A percentile compares a stretch with the other conserved stretches of the same genome.
Evolutionary conservation across 1,284 basidiomycete genomes (phyloP).

Genomic region (Irpex sp.): DNA sequence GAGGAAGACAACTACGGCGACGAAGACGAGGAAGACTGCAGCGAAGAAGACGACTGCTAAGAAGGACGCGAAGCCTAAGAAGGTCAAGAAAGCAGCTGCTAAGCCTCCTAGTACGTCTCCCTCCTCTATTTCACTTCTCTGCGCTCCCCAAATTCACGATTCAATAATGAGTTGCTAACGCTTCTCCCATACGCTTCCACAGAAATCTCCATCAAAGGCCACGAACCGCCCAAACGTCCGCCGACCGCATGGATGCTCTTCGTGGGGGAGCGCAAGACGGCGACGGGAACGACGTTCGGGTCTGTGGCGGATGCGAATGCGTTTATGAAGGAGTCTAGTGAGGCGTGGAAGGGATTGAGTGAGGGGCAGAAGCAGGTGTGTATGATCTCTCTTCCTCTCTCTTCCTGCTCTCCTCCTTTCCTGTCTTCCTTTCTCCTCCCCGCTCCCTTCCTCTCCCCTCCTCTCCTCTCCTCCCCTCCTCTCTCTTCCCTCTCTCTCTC

Average conservation of each 20-base stretch:
- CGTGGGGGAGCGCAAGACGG: not conserved
- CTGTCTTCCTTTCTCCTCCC: too few relatives aligned
- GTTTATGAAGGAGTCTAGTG: not conserved
- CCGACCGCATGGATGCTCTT: not conserved
- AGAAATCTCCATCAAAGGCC: not conserved
- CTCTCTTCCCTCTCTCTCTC: too few relatives aligned
- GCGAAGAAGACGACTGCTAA: slow-evolving; percentile 5
- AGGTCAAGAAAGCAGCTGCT: not conserved
- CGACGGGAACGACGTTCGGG: too few relatives aligned
- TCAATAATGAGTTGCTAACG: too few relatives aligned
- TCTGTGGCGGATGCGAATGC: not conserved
- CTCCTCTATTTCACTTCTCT: too few relatives aligned
- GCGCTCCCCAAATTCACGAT: too few relatives aligned
- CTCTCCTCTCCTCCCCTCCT: too few relatives aligned
- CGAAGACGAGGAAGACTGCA: not conserved
- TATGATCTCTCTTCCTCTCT: not conserved
- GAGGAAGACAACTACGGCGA: slow-evolving; percentile 1
- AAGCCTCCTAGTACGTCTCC: not conserved
- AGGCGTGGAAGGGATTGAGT: not conserved
- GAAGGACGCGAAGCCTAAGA: not conserved
- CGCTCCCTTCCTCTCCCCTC: too few relatives aligned
- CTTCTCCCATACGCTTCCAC: too few relatives aligned
- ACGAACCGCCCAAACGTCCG: slow-evolving; percentile 6
- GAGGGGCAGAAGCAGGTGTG: not conserved
- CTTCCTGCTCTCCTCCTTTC: too few relatives aligned